Evolutionary conservation across 2,329 filamentous ascomycete species (phyloP).

Genomic region (Teratosphaeria destructans): DNA sequence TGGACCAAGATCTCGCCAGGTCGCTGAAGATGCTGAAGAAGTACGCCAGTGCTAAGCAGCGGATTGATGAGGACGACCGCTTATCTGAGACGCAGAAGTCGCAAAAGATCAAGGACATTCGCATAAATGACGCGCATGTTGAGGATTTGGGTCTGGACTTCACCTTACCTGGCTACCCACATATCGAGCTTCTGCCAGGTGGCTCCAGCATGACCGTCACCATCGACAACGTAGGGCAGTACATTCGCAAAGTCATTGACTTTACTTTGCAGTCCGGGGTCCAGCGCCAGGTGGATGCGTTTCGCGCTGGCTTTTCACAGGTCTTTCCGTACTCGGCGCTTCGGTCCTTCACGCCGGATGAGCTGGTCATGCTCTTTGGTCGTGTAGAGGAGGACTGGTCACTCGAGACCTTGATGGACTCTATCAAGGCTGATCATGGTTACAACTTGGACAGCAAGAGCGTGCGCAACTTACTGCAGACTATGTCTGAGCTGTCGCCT

Average conservation of each 20-base stretch:
- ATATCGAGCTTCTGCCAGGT: conserved; percentile 68
- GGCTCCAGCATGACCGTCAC: conserved; percentile 68
- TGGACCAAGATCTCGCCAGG: conserved; percentile 75
- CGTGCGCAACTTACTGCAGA: conserved; percentile 83
- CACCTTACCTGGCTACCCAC: conserved; percentile 80
- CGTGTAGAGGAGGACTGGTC: conserved; percentile 93
- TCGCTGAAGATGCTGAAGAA: conserved; percentile 81
- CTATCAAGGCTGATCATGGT: conserved; percentile 95
- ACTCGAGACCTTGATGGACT: conserved; percentile 93
- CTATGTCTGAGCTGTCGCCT: conserved; percentile 76
- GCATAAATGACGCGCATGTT: conserved; percentile 64
- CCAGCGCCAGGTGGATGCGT: conserved; percentile 78
- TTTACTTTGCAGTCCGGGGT: conserved; percentile 86
- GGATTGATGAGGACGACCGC: conserved; percentile 60
- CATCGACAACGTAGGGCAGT: conserved; percentile 82
- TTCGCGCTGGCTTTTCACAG: conserved; percentile 81
- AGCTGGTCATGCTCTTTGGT: conserved; percentile 90
- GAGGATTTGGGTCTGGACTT: conserved; percentile 91
- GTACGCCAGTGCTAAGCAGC: conserved; percentile 72
- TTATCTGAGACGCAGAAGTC: conserved; percentile 62
- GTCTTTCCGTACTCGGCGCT: conserved; percentile 93
- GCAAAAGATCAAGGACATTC: conserved; percentile 56
- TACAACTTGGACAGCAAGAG: conserved; percentile 98
- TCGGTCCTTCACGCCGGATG: conserved; percentile 86
- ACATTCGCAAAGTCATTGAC: conserved; percentile 82